Evolutionary conservation across 2,329 filamentous ascomycete species (phyloP).

Genomic region (Pseudocercospora macadamiae): DNA sequence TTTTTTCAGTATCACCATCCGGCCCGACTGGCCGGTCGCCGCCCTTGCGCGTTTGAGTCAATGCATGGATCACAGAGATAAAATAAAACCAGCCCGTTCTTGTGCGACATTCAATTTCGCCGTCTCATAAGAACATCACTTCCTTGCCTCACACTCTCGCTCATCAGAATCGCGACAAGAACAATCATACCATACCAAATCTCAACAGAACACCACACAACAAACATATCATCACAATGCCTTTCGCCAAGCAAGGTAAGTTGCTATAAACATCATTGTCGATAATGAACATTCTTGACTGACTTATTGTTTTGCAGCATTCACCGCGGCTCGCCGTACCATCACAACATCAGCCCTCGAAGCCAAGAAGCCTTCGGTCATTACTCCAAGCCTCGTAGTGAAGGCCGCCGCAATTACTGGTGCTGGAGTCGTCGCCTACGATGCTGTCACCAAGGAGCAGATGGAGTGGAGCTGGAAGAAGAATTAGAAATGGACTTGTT

Average conservation of each 20-base stretch:
- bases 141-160: background rate
- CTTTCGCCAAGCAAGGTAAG: constrained; percentile 7
- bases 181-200: too few relatives aligned
- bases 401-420: background rate
- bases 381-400: background rate
- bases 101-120: constrained; percentile 1
- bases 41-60: background rate
- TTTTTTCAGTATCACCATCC: background rate
- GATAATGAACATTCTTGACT: background rate
- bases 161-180: background rate
- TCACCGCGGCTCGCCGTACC: constrained; percentile 2
- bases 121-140: background rate
- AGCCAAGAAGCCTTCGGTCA: background rate
- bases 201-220: background rate
- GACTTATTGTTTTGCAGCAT: background rate
- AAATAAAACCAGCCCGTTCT: background rate
- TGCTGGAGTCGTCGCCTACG: background rate
- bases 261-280: background rate
- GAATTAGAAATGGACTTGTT: too few relatives aligned
- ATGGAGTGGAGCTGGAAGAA: constrained; percentile 10
- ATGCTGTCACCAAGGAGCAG: constrained; percentile 7
- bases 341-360: background rate
- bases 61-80: constrained; percentile 3
- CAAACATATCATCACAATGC: background rate
- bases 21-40: background rate